These are phyloP conservation scores for Avicennia marina DNA, from an alignment of 257 asterid genomes.

Conservation along the genomic window DNA sequence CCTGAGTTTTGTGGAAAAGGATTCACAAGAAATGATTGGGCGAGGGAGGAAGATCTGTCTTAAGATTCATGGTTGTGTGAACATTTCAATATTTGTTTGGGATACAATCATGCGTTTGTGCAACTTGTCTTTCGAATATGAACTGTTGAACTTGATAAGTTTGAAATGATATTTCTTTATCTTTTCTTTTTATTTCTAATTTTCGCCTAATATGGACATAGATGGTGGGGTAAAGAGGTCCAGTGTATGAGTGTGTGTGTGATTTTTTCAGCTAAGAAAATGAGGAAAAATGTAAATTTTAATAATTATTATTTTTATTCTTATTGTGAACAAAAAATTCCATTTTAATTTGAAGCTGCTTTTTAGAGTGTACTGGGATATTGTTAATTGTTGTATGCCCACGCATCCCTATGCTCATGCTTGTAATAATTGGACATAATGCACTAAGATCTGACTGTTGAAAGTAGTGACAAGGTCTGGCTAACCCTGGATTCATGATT, in stretches of 20 bases:
- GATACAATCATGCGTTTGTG: no score
- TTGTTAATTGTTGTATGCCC: constrained; percentile 1
- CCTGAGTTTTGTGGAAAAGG: constrained; percentile 12
- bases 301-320: no score
- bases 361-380: no score
- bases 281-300: no score
- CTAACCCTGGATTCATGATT: no score
- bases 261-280: background rate
- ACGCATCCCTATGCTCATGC: background rate
- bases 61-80: no score
- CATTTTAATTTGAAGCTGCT: no score
- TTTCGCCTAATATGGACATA: background rate
- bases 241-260: no score
- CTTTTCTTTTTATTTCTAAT: background rate
- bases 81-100: background rate
- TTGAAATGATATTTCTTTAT: background rate
- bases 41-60: constrained; percentile 9
- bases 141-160: constrained; percentile 22
- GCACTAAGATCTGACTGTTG: constrained; percentile 8
- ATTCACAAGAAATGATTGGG: constrained; percentile 22
- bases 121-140: background rate
- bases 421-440: no score
- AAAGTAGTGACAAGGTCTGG: no score
- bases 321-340: no score
- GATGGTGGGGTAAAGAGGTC: background rate